Evolutionary conservation across 805 yeast genomes (phyloP).

Genomic region (Teunomyces aglyptinius): DNA sequence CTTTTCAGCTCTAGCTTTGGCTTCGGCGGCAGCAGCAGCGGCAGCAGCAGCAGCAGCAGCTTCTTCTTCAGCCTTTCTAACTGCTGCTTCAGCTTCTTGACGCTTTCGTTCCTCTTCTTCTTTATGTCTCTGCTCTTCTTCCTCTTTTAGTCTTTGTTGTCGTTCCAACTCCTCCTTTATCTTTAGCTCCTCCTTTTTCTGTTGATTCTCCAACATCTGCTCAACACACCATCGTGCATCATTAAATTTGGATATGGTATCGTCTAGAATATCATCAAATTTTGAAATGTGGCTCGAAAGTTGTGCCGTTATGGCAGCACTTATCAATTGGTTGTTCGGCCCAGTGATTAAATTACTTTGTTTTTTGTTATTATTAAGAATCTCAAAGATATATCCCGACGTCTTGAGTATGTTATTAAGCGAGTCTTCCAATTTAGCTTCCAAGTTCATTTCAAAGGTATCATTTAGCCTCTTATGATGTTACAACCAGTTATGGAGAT

Average conservation of each 20-base stretch:
- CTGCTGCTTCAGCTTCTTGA: slow-evolving; percentile 15
- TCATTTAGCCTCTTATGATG: neutral
- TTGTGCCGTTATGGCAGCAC: slow-evolving; percentile 36
- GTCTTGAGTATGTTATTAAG: slow-evolving; percentile 40
- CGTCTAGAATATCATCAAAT: slow-evolving; percentile 44
- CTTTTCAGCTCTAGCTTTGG: slow-evolving; percentile 7
- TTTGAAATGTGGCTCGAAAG: slow-evolving; percentile 31
- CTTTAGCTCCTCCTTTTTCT: slow-evolving; percentile 40
- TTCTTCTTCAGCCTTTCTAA: slow-evolving; percentile 6
- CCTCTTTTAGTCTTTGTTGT: slow-evolving; percentile 25
- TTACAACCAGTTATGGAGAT: slow-evolving; percentile 1
- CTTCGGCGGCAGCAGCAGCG: slow-evolving; percentile 12
- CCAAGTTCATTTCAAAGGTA: slow-evolving; percentile 35
- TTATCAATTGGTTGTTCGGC: slow-evolving; percentile 39
- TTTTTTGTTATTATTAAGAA: slow-evolving; percentile 37
- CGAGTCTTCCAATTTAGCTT: slow-evolving; percentile 38
- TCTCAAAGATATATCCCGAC: slow-evolving; percentile 44
- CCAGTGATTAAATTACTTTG: slow-evolving; percentile 44
- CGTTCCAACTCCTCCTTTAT: slow-evolving; percentile 34
- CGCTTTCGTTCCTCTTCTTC: slow-evolving; percentile 17
- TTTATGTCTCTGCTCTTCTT: slow-evolving; percentile 16
- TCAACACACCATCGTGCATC: slow-evolving; percentile 46
- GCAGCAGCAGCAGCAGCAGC: neutral
- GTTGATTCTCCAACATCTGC: slow-evolving; percentile 41
- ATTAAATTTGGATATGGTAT: slow-evolving; percentile 38